phyloP scores from a whole-genome alignment of 306 rosid species.

The Dicorynia guianensis region DNA sequence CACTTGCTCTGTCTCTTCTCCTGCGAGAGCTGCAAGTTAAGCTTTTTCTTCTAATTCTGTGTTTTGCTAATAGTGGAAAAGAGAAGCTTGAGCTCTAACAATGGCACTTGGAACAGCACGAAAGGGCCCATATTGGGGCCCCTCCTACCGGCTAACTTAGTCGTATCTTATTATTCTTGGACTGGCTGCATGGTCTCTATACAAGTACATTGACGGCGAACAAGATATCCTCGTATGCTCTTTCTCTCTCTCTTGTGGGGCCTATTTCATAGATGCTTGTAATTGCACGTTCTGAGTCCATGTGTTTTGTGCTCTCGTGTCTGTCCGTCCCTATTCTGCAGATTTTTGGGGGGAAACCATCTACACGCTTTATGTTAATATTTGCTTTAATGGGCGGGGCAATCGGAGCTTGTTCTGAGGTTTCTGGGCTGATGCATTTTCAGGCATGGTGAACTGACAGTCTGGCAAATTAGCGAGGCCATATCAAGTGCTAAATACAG shows the following conservation, averaged over 20 bases:
- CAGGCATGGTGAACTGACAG: conserved; percentile 48
- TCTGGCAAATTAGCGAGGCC: neutral
- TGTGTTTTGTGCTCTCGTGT: neutral
- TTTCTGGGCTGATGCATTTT: conserved; percentile 44
- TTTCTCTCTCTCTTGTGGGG: neutral
- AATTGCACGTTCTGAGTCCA: neutral
- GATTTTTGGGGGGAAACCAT: conserved; percentile 56
- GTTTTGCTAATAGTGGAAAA: neutral
- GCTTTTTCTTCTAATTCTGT: too few species aligned
- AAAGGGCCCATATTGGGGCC: conserved; percentile 47
- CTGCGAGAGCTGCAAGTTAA: too few species aligned
- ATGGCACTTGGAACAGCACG: conserved; percentile 47
- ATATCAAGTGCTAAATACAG: too few species aligned
- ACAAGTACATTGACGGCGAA: conserved; percentile 54
- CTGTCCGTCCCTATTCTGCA: neutral
- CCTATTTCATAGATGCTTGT: neutral
- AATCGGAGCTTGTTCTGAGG: conserved; percentile 45
- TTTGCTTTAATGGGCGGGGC: conserved; percentile 48
- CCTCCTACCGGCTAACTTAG: conserved; percentile 49
- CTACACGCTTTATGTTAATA: conserved; percentile 51
- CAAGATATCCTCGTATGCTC: conserved; percentile 49
- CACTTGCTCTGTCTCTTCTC: too few species aligned
- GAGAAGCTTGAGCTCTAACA: neutral
- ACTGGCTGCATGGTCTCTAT: conserved; percentile 55
- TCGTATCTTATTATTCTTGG: conserved; percentile 44